phyloP scores from a whole-genome alignment of 2,329 filamentous ascomycete genomes.

The Xylariaceae sp. region DNA sequence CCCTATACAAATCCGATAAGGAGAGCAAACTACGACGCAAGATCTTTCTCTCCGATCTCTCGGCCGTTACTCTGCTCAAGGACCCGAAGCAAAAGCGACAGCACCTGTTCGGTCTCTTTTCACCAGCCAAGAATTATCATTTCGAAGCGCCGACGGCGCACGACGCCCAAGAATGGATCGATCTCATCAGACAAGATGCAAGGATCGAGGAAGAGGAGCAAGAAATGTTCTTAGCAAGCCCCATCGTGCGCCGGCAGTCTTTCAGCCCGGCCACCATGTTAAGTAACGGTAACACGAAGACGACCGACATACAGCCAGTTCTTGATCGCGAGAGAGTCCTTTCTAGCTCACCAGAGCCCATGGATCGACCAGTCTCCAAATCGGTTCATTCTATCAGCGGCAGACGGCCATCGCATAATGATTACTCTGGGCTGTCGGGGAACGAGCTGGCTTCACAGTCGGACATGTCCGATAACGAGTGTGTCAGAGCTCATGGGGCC shows the following conservation, averaged over 20 bases:
- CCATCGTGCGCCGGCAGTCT: constrained; percentile 48
- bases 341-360: constrained; percentile 60
- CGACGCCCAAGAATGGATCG: constrained; percentile 84
- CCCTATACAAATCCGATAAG: constrained; percentile 87
- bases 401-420: constrained; percentile 58
- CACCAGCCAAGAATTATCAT: constrained; percentile 85
- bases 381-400: constrained; percentile 27
- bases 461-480: constrained; percentile 74
- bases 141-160: constrained; percentile 70
- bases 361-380: constrained; percentile 34
- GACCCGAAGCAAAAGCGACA: constrained; percentile 84
- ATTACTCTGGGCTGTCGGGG: constrained; percentile 60
- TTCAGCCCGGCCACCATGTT: constrained; percentile 28
- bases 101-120: constrained; percentile 89
- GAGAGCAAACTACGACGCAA: constrained; percentile 88
- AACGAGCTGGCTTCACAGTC: constrained; percentile 75
- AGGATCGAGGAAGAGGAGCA: constrained; percentile 86
- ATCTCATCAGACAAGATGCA: constrained; percentile 72
- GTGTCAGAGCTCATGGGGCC: constrained; percentile 42
- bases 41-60: constrained; percentile 83
- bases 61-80: constrained; percentile 82
- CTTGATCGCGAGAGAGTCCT: constrained; percentile 38
- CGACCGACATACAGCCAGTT: constrained; percentile 12
- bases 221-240: constrained; percentile 71
- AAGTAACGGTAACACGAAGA: constrained; percentile 16